Conservation (phyloP, 164 flowering plant species). For the Platanus orientalis region DNA sequence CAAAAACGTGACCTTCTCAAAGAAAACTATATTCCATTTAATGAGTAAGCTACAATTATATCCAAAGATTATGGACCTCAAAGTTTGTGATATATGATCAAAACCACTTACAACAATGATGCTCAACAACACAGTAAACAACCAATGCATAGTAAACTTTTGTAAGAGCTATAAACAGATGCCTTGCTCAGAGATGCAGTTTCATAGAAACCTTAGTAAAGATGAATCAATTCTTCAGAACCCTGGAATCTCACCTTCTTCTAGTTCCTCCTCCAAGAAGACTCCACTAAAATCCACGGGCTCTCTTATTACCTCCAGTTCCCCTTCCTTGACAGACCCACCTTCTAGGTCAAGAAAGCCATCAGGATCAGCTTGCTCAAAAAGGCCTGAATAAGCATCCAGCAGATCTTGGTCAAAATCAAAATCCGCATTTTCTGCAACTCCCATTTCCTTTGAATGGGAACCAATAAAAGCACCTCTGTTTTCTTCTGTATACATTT, state of each 20-base stretch:
- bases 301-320: conserved; percentile 4
- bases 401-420: conserved; percentile 57
- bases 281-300: conserved; percentile 1
- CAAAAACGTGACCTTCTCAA: too few species aligned
- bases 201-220: too few species aligned
- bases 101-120: too few species aligned
- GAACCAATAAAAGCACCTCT: conserved; percentile 1
- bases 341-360: conserved; percentile 56
- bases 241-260: conserved; percentile 67
- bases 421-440: conserved; percentile 27
- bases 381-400: conserved; percentile 50
- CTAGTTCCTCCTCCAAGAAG: conserved; percentile 43
- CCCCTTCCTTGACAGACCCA: conserved; percentile 25
- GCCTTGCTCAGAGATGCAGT: too few species aligned
- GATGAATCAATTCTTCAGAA: conserved; percentile 2
- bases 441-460: conserved; percentile 12
- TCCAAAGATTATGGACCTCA: too few species aligned
- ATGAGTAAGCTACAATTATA: too few species aligned
- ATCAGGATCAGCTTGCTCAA: conserved; percentile 50
- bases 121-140: too few species aligned
- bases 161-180: too few species aligned
- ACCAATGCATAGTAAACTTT: too few species aligned
- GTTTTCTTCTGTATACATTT: conserved; percentile 4
- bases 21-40: too few species aligned
- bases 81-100: too few species aligned